These are phyloP conservation scores for Podospora pseudopauciseta DNA, from an alignment of 495 filamentous ascomycete species.

Conservation along the genomic window DNA sequence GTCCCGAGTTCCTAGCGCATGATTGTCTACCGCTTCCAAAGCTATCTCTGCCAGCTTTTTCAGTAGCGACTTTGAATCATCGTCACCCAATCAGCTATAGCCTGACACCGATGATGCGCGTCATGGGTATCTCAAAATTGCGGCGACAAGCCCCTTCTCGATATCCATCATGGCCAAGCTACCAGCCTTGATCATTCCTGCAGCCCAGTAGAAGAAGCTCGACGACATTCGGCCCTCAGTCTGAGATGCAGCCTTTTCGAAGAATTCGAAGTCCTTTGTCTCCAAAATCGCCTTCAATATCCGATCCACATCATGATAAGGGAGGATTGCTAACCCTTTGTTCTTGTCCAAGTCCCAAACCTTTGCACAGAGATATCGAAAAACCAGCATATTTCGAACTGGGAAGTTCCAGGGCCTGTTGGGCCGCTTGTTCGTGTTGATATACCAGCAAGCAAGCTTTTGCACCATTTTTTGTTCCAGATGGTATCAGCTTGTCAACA, in stretches of 20 bases:
- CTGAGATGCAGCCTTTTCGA: constrained; percentile 12
- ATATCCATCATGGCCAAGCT: constrained; percentile 7
- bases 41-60: neutral
- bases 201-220: constrained; percentile 18
- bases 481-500: neutral
- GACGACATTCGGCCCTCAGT: constrained; percentile 8
- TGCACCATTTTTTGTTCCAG: neutral
- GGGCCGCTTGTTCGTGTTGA: neutral
- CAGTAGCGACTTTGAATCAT: constrained; percentile 1
- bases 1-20: neutral
- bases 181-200: constrained; percentile 3
- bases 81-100: neutral
- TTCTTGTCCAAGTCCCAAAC: constrained; percentile 13
- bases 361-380: constrained; percentile 17
- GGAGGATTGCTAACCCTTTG: constrained; percentile 15
- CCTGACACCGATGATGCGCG: constrained; percentile 1
- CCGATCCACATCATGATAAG: neutral
- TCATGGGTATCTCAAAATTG: constrained; percentile 8
- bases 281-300: constrained; percentile 14
- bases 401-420: neutral
- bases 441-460: constrained; percentile 9
- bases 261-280: constrained; percentile 19
- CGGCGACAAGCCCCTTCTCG: constrained; percentile 9
- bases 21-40: neutral
- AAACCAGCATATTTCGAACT: constrained; percentile 12